Base-by-base conservation (phyloP, 75 land plant species). In the Ceratopteris richardii region DNA sequence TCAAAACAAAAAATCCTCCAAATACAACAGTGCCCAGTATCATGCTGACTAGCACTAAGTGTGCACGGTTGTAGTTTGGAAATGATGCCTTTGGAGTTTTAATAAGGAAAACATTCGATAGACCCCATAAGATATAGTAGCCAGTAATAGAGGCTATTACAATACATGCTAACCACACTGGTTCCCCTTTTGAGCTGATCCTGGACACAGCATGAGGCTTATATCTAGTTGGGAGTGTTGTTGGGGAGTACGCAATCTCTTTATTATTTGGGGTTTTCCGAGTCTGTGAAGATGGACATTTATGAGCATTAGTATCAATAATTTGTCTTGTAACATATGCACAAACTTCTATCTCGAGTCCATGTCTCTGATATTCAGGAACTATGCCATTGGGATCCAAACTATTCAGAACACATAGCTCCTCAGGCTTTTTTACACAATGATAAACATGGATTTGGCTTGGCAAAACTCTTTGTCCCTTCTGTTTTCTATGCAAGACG, bases 351-450 rank as follows among this genome's bases (percentile, higher is more conserved):
- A 57, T 57, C 24, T 6, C 6, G 22, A 57, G 39, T 16, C 59
- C 42, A 9, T 23, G 29, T 23, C 10, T 33, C 18, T 57, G 16
- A 22, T 57, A 57, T 13, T 22, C 37, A 6, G 42, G 59, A 11
- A 57, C 19, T 28, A 57, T 57, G 31, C 30, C 10, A 39, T 39
- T 36, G 21, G 59, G 59, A 24, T 57, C 59, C 5, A 57, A 18
- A 22, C 59, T 57, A 22, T 57, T 57, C 6, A 57, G 59, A n/a
- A 57, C 59, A 22, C 59, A 57, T 3, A 57, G 42, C 59, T 57
- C 59, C 59, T 57, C 23, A 22, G 59, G 59, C n/a, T 33, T 57
- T 22, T 39, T 57, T 21, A 57, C 42, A 17, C 59, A 57, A 33
- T 57, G 59, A 33, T 57, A 57, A 39, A 57, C 3, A 7, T 30